Percentiles rank a stretch among this genome's conserved stretches.
Evolutionary conservation across 164 flowering plant genomes (phyloP).

Genomic region (Amborella trichopoda): DNA sequence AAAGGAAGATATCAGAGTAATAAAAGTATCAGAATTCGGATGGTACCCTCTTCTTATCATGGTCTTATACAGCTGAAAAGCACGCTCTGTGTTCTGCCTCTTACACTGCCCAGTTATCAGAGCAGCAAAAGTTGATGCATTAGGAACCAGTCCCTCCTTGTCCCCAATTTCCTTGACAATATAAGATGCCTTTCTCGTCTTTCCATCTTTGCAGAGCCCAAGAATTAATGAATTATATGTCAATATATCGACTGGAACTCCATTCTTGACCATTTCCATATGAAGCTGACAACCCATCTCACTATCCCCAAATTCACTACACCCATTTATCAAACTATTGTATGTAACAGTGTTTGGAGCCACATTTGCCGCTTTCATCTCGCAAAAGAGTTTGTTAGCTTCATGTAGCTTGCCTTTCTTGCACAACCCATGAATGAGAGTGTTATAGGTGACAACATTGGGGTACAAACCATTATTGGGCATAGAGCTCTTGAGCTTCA

Average conservation of each 20-base stretch:
- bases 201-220: constrained; percentile 77
- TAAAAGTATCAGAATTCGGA: constrained; percentile 47
- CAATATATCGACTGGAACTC: constrained; percentile 49
- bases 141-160: constrained; percentile 46
- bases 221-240: constrained; percentile 75
- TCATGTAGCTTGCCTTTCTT: constrained; percentile 61
- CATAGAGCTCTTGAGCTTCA: constrained; percentile 59
- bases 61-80: constrained; percentile 48
- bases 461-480: constrained; percentile 36
- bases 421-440: constrained; percentile 62
- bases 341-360: constrained; percentile 61
- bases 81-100: constrained; percentile 57
- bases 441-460: constrained; percentile 51
- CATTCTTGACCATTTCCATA: constrained; percentile 62
- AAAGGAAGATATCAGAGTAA: constrained; percentile 42
- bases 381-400: constrained; percentile 45
- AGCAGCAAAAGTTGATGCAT: constrained; percentile 71
- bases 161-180: constrained; percentile 53
- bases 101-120: constrained; percentile 75
- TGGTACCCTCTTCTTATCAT: constrained; percentile 63
- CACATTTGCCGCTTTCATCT: constrained; percentile 56
- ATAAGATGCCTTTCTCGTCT: constrained; percentile 75
- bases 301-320: constrained; percentile 36
- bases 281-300: constrained; percentile 50
- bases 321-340: constrained; percentile 69